A percentile compares a stretch with the other conserved stretches of the same genome.
Conservation (phyloP, 257 asterid species). For the Jasminum sambac region DNA sequence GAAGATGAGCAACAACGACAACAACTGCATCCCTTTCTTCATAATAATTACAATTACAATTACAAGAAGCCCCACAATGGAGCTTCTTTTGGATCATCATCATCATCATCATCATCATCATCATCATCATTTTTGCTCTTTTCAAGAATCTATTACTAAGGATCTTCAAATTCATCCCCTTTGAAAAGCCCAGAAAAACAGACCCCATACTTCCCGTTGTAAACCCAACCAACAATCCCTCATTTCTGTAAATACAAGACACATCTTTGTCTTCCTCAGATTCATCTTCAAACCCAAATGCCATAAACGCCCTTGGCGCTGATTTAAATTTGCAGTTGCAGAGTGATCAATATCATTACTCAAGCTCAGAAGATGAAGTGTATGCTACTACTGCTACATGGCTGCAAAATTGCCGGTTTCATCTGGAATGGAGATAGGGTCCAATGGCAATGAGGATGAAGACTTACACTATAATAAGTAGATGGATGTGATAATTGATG, state of each 20-base stretch:
- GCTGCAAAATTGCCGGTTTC: background rate
- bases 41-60: background rate
- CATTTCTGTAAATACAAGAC: background rate
- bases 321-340: background rate
- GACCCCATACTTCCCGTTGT: too few species aligned
- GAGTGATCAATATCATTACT: background rate
- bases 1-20: conserved; percentile 5
- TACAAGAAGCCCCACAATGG: background rate
- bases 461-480: background rate
- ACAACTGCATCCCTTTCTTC: background rate
- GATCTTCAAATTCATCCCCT: background rate
- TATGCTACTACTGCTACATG: background rate
- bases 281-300: background rate
- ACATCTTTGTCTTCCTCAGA: background rate
- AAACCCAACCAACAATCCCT: background rate
- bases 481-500: background rate
- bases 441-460: background rate
- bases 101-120: too few species aligned
- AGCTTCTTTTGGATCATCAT: background rate
- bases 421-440: background rate
- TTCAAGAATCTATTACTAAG: too few species aligned
- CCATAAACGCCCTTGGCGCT: background rate
- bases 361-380: background rate
- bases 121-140: too few species aligned
- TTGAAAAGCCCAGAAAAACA: background rate